Base-by-base conservation (phyloP, 306 rosid genomes). In the Lithocarpus polystachyus region DNA sequence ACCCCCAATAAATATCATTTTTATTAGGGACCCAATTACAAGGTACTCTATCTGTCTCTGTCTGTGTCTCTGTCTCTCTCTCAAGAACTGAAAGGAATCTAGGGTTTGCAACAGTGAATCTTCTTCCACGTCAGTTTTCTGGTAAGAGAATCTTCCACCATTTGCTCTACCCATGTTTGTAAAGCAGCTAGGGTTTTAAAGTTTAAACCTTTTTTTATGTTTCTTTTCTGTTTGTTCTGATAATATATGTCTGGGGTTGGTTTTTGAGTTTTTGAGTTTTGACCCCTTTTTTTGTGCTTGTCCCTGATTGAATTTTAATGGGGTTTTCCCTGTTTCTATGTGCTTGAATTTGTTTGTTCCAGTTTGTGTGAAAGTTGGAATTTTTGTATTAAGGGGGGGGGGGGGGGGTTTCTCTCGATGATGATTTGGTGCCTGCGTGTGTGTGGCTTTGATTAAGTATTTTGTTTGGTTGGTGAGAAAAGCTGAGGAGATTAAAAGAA, bases 61-160 rank as follows among this genome's bases (percentile, higher is more conserved):
- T 23, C 37, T 35, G 6, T 5, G 4, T 43, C 71, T 29, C 78
- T 79, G 70, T 71, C 81, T 56, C 29, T 57, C 54, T 69, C 28
- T 70, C 75, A 71, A 77, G 56, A 24, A 6, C 56, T 65, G 5
- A 53, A 43, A 77, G 83, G 75, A 88, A 81, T 88, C 89, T 91
- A 89, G 97, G 93, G 93, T 89, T 91, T 75, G 78, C 23, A 80
- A 81, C 83, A 81, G 88, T 86, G 90, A 86, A 75, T 84, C 86
- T 86, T 68, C 71, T 52, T 53, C 79, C 22, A 77, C 76, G 4
- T 52, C 75, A 60, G 20, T 65, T 71, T 31, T 20, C 35, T 70
- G 71, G 80, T 77, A 56, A 79, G 60, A 62, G 70, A 78, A 78
- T 71, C 83, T 81, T 54, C 48, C 48, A 18, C 68, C 20, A 71